Evolutionary conservation across 2,329 filamentous ascomycete species (phyloP), one percentile per base, ranked within the genome.

Genomic region (Trichoderma aggressivum): DNA sequence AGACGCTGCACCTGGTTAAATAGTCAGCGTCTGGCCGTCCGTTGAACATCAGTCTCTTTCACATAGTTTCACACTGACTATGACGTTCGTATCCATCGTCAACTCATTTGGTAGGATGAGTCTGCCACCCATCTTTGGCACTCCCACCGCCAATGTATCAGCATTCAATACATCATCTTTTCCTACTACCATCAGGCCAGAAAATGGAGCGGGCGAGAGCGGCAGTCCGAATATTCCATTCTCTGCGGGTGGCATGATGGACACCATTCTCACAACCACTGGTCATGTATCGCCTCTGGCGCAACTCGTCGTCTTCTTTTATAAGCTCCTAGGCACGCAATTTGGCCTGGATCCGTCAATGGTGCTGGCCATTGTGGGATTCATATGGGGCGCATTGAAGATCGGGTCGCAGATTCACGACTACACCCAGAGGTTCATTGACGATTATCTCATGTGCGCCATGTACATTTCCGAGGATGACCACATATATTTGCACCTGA

Each of bases 401-500:
- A 58, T 83, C 53, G 74, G 75, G 11, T 76, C 75, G 5, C 82
- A 83, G 71, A 55, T 81, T 0, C 82, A 83, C 73, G 72, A 75
- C 14, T 71, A 81, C 26, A 10, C 82, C 3, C 78, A 80, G 59
- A 72, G 75, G 12, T 70, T 86, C 18, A 73, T 87, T 32, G 78
- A 79, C n/a, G 77, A 78, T 7, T 81, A 88, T 73, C 81, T 88
- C 69, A 86, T 84, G 78, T 83, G 85, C 65, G 83, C 82, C 72
- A 82, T 91, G 70, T 84, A 84, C 64, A 82, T 91, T 61, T 83
- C 80, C 71, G 86, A 85, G 72, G 83, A 82, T 56, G 89, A 91
- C 75, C 84, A 87, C 68, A 88, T 90, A 32, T 89, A 89, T 75
- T 65, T 77, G 3, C 86, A 90, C 66, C 75, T 91, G 62, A 88